A percentile compares a stretch with the other conserved stretches of the same genome.
Conservation (phyloP, 805 yeast species). For the Candida vartiovaarae region DNA sequence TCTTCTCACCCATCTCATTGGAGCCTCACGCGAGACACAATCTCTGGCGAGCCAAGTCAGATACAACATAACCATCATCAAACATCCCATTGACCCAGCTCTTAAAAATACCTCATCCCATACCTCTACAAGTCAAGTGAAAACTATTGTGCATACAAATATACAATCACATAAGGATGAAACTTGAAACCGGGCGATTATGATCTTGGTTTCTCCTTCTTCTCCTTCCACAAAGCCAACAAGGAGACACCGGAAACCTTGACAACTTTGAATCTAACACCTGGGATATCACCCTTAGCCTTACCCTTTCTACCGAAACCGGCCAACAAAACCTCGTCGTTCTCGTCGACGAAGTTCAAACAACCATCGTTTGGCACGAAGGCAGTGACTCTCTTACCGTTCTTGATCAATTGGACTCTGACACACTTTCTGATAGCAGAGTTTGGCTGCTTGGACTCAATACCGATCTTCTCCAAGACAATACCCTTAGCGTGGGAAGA, state of each 20-base stretch:
- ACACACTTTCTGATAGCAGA: slow-evolving; percentile 99
- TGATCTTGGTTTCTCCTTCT: slow-evolving; percentile 99
- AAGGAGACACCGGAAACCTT: slow-evolving; percentile 99
- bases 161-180: slow-evolving; percentile 11
- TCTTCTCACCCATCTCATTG: no score
- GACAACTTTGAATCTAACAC: slow-evolving; percentile 99
- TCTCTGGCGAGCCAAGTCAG: no score
- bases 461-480: slow-evolving; percentile 98
- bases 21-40: no score
- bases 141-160: slow-evolving; percentile 23
- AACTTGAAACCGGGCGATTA: slow-evolving; percentile 32
- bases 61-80: no score
- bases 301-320: slow-evolving; percentile 99
- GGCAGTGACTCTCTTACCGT: slow-evolving; percentile 99
- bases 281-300: slow-evolving; percentile 99
- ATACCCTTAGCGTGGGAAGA: slow-evolving; percentile 99
- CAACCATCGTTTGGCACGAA: slow-evolving; percentile 99
- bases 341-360: slow-evolving; percentile 98
- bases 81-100: no score
- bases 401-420: slow-evolving; percentile 99
- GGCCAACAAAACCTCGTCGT: slow-evolving; percentile 98
- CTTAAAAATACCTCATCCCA: no score
- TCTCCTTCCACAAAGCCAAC: slow-evolving; percentile 99
- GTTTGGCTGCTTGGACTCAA: slow-evolving; percentile 99
- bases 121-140: no score